Percentiles rank a stretch among this genome's conserved stretches.
These are phyloP conservation scores for Ophiostoma ips DNA, from an alignment of 2,329 filamentous ascomycete species.

Conservation along the genomic window DNA sequence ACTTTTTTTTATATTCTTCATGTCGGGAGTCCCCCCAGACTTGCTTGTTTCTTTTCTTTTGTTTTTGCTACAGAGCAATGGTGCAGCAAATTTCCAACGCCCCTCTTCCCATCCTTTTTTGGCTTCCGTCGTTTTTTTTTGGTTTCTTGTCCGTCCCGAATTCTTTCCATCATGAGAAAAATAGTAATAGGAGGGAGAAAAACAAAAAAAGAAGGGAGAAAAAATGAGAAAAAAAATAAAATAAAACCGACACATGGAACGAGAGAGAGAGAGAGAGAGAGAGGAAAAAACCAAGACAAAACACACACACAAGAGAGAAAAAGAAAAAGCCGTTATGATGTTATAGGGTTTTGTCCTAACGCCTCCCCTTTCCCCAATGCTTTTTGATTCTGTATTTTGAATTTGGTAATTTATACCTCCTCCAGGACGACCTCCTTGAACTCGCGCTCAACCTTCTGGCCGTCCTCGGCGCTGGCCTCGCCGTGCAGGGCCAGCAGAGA, in stretches of 20 bases:
- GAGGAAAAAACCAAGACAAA: slow-evolving; percentile 7
- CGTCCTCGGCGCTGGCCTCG: slow-evolving; percentile 91
- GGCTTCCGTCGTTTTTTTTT: background rate
- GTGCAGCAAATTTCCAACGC: slow-evolving; percentile 11
- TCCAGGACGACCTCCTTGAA: slow-evolving; percentile 98
- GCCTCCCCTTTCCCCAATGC: background rate
- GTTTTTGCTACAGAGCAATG: slow-evolving; percentile 2
- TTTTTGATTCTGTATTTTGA: background rate
- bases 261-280: background rate
- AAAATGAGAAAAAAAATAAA: slow-evolving; percentile 4
- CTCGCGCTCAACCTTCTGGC: slow-evolving; percentile 97
- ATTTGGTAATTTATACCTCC: slow-evolving; percentile 68
- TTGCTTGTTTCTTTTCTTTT: slow-evolving; percentile 10
- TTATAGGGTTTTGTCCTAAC: background rate
- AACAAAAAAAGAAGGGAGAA: slow-evolving; percentile 1
- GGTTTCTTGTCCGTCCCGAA: background rate
- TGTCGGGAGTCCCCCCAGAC: slow-evolving; percentile 10
- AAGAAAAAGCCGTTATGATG: background rate
- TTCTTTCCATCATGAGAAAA: background rate
- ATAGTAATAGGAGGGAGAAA: background rate
- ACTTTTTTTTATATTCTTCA: slow-evolving; percentile 8
- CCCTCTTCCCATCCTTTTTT: slow-evolving; percentile 6
- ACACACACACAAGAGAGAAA: background rate
- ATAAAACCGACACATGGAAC: slow-evolving; percentile 6
- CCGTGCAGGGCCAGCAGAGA: slow-evolving; percentile 92